A percentile compares a stretch with the other conserved stretches of the same genome.
phyloP scores from a whole-genome alignment of 306 rosid genomes.

The Fragaria nilgerrensis region DNA sequence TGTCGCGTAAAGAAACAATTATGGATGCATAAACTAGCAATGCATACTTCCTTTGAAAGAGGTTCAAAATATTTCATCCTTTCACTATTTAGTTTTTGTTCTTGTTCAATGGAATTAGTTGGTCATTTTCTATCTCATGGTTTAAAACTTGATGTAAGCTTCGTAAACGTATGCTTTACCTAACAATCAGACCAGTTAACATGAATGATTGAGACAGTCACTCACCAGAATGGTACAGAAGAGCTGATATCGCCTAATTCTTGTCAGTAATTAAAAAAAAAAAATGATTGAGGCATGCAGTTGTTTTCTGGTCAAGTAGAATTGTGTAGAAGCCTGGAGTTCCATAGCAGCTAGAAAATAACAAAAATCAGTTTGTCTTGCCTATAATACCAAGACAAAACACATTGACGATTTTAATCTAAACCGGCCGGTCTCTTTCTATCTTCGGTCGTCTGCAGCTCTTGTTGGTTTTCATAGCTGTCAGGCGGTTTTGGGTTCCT shows the following conservation, averaged over 20 bases:
- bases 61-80: no score
- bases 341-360: not conserved
- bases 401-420: not conserved
- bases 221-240: no score
- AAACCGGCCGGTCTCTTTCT: not conserved
- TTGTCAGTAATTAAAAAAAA: no score
- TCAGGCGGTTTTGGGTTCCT: conserved; percentile 7
- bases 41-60: no score
- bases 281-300: not conserved
- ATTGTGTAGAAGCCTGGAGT: not conserved
- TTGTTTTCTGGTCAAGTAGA: not conserved
- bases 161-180: not conserved
- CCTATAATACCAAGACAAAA: not conserved
- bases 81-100: no score
- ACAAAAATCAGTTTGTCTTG: not conserved
- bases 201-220: not conserved
- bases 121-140: no score
- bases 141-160: not conserved
- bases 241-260: no score
- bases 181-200: not conserved
- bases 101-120: no score
- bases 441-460: not conserved
- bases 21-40: not conserved
- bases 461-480: not conserved
- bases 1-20: not conserved